Percentiles rank a stretch among this genome's conserved stretches.
These are phyloP conservation scores for Hymenoscyphus infarciens DNA, from an alignment of 2,329 filamentous ascomycete species.

Conservation along the genomic window DNA sequence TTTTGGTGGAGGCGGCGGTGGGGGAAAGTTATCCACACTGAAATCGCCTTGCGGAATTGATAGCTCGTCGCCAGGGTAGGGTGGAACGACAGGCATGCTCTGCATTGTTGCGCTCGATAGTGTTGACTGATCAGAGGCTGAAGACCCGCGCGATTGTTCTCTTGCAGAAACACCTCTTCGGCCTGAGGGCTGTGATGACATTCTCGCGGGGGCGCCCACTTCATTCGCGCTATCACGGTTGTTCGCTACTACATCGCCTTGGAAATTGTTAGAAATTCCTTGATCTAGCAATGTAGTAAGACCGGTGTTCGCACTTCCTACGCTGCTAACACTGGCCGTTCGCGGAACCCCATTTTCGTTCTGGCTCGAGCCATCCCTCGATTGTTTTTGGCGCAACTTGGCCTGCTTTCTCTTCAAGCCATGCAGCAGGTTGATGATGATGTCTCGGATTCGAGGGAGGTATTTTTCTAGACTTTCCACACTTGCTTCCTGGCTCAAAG, in stretches of 20 bases:
- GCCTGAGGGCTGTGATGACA: conserved; percentile 34
- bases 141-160: conserved; percentile 50
- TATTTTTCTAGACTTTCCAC: conserved; percentile 91
- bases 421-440: conserved; percentile 96
- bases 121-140: conserved; percentile 57
- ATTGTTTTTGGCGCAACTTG: conserved; percentile 66
- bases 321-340: conserved; percentile 56
- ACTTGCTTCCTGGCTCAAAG: conserved; percentile 92
- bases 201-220: conserved; percentile 44
- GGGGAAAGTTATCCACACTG: conserved; percentile 60
- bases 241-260: conserved; percentile 22
- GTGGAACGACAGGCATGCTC: conserved; percentile 69
- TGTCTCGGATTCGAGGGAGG: conserved; percentile 90
- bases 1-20: conserved; percentile 63
- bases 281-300: conserved; percentile 59
- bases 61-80: conserved; percentile 63
- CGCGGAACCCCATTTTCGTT: conserved; percentile 30
- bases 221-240: conserved; percentile 31
- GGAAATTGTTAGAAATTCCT: conserved; percentile 37
- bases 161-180: conserved; percentile 37
- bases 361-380: conserved; percentile 42
- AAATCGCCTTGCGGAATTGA: conserved; percentile 46
- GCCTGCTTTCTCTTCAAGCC: conserved; percentile 97
- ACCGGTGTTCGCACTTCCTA: conserved; percentile 54
- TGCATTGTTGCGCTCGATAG: conserved; percentile 74